Conservation (phyloP, 768 basidiomycete genomes). For the Suillus discolor region DNA sequence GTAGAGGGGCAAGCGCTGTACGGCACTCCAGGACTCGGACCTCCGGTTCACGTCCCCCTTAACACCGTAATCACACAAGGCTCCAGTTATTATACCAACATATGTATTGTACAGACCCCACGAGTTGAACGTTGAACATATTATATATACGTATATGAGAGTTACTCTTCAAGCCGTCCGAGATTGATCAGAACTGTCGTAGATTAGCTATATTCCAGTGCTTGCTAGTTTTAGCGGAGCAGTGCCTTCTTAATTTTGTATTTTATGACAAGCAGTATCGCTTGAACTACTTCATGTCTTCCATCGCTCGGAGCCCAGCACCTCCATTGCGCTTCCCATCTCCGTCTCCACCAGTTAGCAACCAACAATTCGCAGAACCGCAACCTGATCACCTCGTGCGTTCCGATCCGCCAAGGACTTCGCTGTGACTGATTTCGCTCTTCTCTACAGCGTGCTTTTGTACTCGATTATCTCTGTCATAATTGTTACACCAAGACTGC, state of each 20-base stretch:
- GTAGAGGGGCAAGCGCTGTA: slow-evolving; percentile 25
- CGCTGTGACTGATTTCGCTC: background rate
- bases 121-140: background rate
- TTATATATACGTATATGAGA: background rate
- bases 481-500: slow-evolving; percentile 74
- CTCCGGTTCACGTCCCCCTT: slow-evolving; percentile 22
- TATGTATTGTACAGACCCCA: background rate
- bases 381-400: slow-evolving; percentile 50
- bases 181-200: background rate
- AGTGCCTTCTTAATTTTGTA: background rate
- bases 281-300: slow-evolving; percentile 1
- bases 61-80: background rate
- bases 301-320: background rate
- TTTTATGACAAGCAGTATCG: background rate
- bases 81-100: slow-evolving; percentile 5
- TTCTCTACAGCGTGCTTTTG: slow-evolving; percentile 56
- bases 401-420: slow-evolving; percentile 6
- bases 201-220: background rate
- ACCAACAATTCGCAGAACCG: slow-evolving; percentile 31
- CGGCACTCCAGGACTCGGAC: slow-evolving; percentile 41
- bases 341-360: slow-evolving; percentile 13
- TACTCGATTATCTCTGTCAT: slow-evolving; percentile 79
- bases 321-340: background rate
- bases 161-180: background rate
- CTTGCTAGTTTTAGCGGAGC: background rate